These are phyloP conservation scores for Rhizopogon salebrosus DNA, from an alignment of 768 basidiomycete genomes.

Conservation along the genomic window DNA sequence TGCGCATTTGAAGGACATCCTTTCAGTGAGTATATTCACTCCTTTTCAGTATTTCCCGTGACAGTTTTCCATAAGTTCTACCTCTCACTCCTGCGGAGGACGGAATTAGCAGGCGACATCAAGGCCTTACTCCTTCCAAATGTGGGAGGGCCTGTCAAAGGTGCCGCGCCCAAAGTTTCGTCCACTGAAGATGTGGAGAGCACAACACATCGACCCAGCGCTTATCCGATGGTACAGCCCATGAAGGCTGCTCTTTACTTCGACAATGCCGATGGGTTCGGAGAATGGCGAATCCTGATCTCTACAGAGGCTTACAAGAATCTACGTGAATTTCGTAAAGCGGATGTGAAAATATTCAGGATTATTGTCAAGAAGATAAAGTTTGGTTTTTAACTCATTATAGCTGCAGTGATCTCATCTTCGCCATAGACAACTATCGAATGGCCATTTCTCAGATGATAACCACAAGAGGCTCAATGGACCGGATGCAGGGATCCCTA, in stretches of 20 bases:
- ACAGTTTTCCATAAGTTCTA: conserved; percentile 14
- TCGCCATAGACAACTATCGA: conserved; percentile 53
- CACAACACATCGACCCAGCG: conserved; percentile 11
- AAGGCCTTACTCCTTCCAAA: conserved; percentile 3
- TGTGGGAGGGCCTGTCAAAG: not conserved
- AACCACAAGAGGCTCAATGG: conserved; percentile 60
- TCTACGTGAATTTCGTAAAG: conserved; percentile 41
- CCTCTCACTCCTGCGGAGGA: conserved; percentile 15
- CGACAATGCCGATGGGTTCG: conserved; percentile 54
- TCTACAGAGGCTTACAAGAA: conserved; percentile 44
- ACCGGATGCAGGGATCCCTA: conserved; percentile 40
- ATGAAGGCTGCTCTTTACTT: conserved; percentile 60
- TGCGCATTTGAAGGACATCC: conserved; percentile 16
- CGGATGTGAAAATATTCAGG: conserved; percentile 40
- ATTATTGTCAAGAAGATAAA: conserved; percentile 67
- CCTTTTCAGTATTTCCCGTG: not conserved
- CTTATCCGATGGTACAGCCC: conserved; percentile 46
- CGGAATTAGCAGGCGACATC: conserved; percentile 6
- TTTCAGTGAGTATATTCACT: conserved; percentile 22
- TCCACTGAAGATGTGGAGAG: not conserved
- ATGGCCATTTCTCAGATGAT: conserved; percentile 62
- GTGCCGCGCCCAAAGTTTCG: not conserved
- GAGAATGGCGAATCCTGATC: conserved; percentile 59
- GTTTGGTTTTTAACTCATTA: conserved; percentile 29
- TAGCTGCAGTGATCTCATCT: not conserved